A percentile compares a stretch with the other conserved stretches of the same genome.
phyloP scores from a whole-genome alignment of 2,329 filamentous ascomycete genomes.

The Fusarium abutilonis region DNA sequence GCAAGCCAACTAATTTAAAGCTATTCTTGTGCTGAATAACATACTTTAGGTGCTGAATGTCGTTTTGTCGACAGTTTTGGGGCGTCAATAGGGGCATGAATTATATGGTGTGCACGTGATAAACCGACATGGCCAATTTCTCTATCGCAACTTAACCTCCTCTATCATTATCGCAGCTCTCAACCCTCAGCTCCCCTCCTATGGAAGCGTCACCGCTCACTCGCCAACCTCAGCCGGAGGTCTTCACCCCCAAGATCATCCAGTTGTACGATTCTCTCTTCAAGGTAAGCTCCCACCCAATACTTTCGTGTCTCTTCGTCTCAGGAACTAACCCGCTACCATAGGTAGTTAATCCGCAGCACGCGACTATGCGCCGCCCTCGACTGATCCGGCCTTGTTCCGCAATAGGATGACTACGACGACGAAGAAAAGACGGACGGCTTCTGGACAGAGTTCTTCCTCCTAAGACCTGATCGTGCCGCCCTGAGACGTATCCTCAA shows the following conservation, averaged over 20 bases:
- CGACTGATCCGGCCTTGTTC: conserved; percentile 45
- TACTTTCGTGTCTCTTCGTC: conserved; percentile 27
- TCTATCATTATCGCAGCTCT: conserved; percentile 20
- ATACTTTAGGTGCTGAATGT: conserved; percentile 1
- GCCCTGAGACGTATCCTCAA: conserved; percentile 75
- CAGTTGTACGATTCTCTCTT: conserved; percentile 88
- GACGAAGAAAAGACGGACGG: conserved; percentile 80
- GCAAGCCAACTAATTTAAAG: neutral
- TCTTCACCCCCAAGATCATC: conserved; percentile 94
- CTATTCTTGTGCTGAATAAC: neutral
- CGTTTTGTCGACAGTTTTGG: conserved; percentile 10
- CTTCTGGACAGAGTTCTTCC: conserved; percentile 97
- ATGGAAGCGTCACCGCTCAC: conserved; percentile 96
- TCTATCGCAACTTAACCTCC: conserved; percentile 34
- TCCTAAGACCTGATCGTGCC: conserved; percentile 80
- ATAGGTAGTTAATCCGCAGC: conserved; percentile 43
- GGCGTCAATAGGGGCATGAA: conserved; percentile 12
- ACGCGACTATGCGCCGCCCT: conserved; percentile 32
- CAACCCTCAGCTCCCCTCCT: conserved; percentile 30
- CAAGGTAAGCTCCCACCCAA: conserved; percentile 59
- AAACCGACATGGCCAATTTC: conserved; percentile 23
- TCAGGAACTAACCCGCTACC: conserved; percentile 30
- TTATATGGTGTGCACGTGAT: conserved; percentile 27
- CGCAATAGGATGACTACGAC: conserved; percentile 68
- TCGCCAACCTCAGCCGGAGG: conserved; percentile 87